Conservation (phyloP, 768 basidiomycete species). For the Postia placenta region DNA sequence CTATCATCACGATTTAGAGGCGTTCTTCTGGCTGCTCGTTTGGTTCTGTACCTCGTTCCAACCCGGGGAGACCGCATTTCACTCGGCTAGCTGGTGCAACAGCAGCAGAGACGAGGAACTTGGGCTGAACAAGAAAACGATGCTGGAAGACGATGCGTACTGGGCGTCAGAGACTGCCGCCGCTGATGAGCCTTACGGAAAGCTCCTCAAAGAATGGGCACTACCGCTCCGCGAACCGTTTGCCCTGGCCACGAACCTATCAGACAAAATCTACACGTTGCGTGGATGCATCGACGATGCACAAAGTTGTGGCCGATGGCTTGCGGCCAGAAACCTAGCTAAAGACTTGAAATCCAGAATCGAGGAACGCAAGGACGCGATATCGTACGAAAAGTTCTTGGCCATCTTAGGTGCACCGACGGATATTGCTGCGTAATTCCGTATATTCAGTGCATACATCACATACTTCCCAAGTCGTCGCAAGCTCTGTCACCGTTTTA, state of each 20-base stretch:
- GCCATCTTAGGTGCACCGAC: not conserved
- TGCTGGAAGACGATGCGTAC: not conserved
- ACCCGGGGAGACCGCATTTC: not conserved
- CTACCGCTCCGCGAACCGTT: not conserved
- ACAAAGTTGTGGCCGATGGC: not conserved
- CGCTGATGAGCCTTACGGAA: not conserved
- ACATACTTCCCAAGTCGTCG: too few relatives aligned
- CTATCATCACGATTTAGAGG: slow-evolving; percentile 8
- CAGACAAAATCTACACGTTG: not conserved
- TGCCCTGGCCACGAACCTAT: not conserved
- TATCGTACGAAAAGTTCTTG: not conserved
- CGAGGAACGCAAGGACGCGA: not conserved
- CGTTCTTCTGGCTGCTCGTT: slow-evolving; percentile 7
- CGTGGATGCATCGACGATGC: not conserved
- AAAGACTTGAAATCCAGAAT: not conserved
- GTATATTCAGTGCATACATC: too few relatives aligned
- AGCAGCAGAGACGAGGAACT: not conserved
- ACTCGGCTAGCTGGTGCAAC: not conserved
- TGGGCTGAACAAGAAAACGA: not conserved
- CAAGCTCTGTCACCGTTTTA: too few relatives aligned
- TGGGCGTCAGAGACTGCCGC: not conserved
- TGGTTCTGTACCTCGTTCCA: slow-evolving; percentile 2
- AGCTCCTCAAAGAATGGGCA: not conserved
- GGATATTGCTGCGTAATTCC: not conserved
- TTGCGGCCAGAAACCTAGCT: not conserved